Evolutionary conservation across 2,329 filamentous ascomycete species (phyloP).

Genomic region (Fusarium sp.): DNA sequence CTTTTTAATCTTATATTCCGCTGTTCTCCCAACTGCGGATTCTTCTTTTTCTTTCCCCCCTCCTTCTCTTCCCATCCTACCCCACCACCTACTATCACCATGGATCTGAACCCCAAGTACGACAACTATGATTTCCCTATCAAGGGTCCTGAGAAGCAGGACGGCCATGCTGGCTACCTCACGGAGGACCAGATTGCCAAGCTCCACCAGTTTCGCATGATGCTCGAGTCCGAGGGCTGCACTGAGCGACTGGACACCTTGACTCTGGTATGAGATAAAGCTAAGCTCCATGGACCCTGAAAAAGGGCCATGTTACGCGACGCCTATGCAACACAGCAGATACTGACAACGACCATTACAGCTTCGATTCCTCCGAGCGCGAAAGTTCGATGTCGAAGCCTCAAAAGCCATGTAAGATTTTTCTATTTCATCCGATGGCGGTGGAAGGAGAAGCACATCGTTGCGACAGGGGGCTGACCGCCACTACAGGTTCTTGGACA

Average conservation of each 20-base stretch:
- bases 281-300: constrained; percentile 16
- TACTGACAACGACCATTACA: constrained; percentile 50
- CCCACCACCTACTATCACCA: constrained; percentile 50
- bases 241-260: constrained; percentile 90
- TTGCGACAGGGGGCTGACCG: constrained; percentile 42
- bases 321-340: not conserved
- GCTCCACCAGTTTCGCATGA: constrained; percentile 83
- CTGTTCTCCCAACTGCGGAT: constrained; percentile 15
- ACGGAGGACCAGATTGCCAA: constrained; percentile 89
- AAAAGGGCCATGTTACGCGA: constrained; percentile 19
- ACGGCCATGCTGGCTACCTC: constrained; percentile 89
- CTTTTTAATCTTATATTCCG: constrained; percentile 6
- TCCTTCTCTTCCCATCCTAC: constrained; percentile 10
- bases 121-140: constrained; percentile 96
- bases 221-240: constrained; percentile 86
- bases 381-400: constrained; percentile 90
- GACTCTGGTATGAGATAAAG: constrained; percentile 74
- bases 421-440: constrained; percentile 15
- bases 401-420: constrained; percentile 82
- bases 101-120: constrained; percentile 84
- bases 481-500: constrained; percentile 81
- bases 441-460: constrained; percentile 32
- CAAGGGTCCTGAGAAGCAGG: constrained; percentile 73
- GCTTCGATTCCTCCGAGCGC: constrained; percentile 90
- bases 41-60: constrained; percentile 7